A percentile compares a stretch with the other conserved stretches of the same genome.
phyloP scores from a whole-genome alignment of 2,329 filamentous ascomycete species.

The Phyllosticta citrichinensis region DNA sequence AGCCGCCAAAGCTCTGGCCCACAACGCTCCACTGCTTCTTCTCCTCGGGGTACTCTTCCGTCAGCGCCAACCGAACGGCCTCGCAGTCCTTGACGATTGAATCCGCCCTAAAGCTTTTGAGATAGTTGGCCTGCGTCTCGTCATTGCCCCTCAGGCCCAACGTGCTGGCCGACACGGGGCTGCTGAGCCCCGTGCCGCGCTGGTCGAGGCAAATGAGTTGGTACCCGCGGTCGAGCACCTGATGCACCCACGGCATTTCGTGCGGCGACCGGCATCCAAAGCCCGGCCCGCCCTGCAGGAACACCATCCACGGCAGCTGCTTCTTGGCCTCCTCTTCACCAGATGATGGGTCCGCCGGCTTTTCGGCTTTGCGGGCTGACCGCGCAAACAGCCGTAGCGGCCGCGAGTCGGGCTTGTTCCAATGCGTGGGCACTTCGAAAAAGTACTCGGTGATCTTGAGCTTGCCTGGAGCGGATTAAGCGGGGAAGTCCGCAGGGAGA shows the following conservation, averaged over 20 bases:
- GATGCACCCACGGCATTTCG: conserved; percentile 58
- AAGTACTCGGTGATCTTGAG: conserved; percentile 70
- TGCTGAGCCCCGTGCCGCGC: conserved; percentile 77
- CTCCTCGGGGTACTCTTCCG: conserved; percentile 55
- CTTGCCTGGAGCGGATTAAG: conserved; percentile 44
- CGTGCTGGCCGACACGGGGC: conserved; percentile 64
- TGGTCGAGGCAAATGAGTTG: conserved; percentile 81
- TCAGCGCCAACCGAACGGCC: conserved; percentile 68
- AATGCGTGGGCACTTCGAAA: conserved; percentile 45
- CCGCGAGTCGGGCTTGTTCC: conserved; percentile 5
- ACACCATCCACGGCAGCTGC: conserved; percentile 53
- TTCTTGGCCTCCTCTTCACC: conserved; percentile 31
- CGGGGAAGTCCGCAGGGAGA: neutral
- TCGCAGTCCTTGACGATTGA: conserved; percentile 85
- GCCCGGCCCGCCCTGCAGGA: conserved; percentile 79
- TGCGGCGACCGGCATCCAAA: conserved; percentile 68
- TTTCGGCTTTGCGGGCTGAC: conserved; percentile 57
- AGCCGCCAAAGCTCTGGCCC: conserved; percentile 88
- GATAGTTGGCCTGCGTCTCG: conserved; percentile 64
- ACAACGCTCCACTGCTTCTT: conserved; percentile 76
- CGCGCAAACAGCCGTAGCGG: conserved; percentile 67
- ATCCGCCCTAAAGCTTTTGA: conserved; percentile 79
- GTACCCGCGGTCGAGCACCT: conserved; percentile 69
- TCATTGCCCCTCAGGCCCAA: conserved; percentile 54
- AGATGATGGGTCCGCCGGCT: conserved; percentile 41